Evolutionary conservation across 2,329 filamentous ascomycete species (phyloP).

Genomic region (Beauveria varroae): DNA sequence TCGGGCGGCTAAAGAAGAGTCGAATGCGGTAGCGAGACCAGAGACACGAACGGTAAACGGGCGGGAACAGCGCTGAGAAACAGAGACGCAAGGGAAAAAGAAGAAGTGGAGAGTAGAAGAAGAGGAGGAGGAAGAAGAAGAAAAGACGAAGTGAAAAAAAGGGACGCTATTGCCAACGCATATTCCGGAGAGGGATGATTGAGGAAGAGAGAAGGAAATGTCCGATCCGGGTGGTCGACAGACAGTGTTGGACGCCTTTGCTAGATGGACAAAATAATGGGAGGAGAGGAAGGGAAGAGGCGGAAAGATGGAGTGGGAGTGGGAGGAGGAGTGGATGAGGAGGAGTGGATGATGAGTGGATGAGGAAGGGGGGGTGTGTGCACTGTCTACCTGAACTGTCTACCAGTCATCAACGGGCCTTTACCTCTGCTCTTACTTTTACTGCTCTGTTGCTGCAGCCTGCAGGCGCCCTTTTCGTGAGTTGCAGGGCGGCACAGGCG

Average conservation of each 20-base stretch:
- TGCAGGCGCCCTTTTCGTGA: background rate
- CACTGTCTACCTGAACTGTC: too few species aligned
- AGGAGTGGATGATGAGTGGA: constrained; percentile 14
- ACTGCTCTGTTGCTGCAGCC: too few species aligned
- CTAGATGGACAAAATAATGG: background rate
- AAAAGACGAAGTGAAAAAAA: background rate
- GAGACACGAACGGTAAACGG: constrained; percentile 12
- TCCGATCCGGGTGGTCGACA: background rate
- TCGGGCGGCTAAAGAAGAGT: constrained; percentile 12
- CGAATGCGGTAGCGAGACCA: background rate
- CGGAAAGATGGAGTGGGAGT: constrained; percentile 17
- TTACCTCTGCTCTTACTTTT: too few species aligned
- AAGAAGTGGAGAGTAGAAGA: background rate
- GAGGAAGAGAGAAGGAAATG: background rate
- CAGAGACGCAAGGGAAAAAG: background rate
- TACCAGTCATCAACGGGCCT: background rate
- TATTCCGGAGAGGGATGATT: background rate
- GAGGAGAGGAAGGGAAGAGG: background rate
- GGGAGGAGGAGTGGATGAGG: constrained; percentile 16
- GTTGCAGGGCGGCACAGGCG: constrained; percentile 1
- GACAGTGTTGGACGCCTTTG: background rate
- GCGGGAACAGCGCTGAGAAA: constrained; percentile 12
- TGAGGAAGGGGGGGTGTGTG: constrained; percentile 16
- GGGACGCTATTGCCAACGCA: background rate
- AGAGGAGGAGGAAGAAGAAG: background rate